Evolutionary conservation across 2,329 filamentous ascomycete genomes (phyloP), one percentile per base, ranked within the genome.

Genomic region (Apiospora rasikravindrae): DNA sequence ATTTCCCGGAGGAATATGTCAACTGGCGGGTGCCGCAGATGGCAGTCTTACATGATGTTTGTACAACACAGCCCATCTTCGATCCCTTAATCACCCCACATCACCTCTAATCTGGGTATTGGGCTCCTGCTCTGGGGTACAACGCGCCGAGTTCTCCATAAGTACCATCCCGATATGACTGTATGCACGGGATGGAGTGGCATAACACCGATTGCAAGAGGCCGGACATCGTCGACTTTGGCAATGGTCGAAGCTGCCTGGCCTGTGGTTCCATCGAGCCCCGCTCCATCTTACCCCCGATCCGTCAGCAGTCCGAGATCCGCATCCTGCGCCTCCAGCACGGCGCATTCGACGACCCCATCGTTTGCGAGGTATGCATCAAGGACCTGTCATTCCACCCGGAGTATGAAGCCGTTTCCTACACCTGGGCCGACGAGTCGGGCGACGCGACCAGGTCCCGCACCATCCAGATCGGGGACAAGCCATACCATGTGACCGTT

Each of bases 321-420:
- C 42, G 73, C 40, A 53, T 74, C 7, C 51, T 74, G 16, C 49
- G 68, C 22, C 19, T 74, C 7, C n/a, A 47, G 5, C 69, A 47
- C 7, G 73, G 70, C 4, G 19, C 5, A 2, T 72, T 69, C 47
- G 68, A 67, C 2, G 70, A 72, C 11, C 19, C 26, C 14, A 49
- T 74, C 11, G 33, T 42, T 8, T 74, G 73, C 70, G 70, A 74
- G 0, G 37, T 74, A 22, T 8, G 8, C 16, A 66, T 67, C 13
- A 11, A 47, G 24, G 68, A 70, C 37, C 29, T 74, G 13, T 7
- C 29, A 1, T 33, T 16, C 0, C 11, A 44, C 2, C 66, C 69
- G 7, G 47, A 73, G 6, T 74, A 73, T 19, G 72, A 74, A 6
- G 71, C 73, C 40, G 70, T 74, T 8, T 74, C 73, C 1, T 74